Base-by-base conservation (phyloP, 164 flowering plant species). In the Nymphaea colorata region DNA sequence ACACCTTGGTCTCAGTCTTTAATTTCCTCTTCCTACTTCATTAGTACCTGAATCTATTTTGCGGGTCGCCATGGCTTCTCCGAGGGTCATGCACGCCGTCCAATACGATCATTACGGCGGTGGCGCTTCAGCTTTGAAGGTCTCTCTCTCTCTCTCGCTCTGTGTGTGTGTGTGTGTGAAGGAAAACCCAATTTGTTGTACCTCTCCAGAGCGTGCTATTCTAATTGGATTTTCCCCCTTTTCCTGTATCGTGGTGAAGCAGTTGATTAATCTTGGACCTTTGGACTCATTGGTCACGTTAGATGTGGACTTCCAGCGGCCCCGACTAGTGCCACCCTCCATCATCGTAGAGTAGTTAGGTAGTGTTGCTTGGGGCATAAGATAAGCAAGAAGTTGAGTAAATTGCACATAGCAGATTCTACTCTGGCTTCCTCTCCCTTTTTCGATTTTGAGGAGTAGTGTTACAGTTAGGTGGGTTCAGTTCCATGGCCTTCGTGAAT, bases 71-170 rank as follows among this genome's bases (percentile, higher is more conserved):
- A 83, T 85, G 89, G 84, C 85, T 0, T 83, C 67, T 7, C 53
- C 2, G 53, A 85, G 78, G 69, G 67, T 82, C 3, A 90, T 90
- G 92, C 79, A 75, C 2, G 94, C 88, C 6, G 68, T 90, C 64
- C 76, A 57, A 65, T 88, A 80, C 69, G 76, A 73, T 4, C 45
- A 77, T 42, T 86, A 85, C 64, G 96, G 90, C 11, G 87, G 86
- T 64, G 91, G 96, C 36, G 71, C 78, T 42, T 82, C 83, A 44
- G 87, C 68, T 18, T 76, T 90, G 62, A 88, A 87, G 89, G 92
- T 86, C 15, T 10, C 42, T 61, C 41, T 15, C 6, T 61, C 1
- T 64, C 36, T 15, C n/a, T 25, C 36, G 36, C 36, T 25, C 36
- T 25, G 36, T 25, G 36, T 25, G 36, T 25, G 0, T 25, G 36